phyloP scores from a whole-genome alignment of 495 filamentous ascomycete species.

The Letharia lupina region DNA sequence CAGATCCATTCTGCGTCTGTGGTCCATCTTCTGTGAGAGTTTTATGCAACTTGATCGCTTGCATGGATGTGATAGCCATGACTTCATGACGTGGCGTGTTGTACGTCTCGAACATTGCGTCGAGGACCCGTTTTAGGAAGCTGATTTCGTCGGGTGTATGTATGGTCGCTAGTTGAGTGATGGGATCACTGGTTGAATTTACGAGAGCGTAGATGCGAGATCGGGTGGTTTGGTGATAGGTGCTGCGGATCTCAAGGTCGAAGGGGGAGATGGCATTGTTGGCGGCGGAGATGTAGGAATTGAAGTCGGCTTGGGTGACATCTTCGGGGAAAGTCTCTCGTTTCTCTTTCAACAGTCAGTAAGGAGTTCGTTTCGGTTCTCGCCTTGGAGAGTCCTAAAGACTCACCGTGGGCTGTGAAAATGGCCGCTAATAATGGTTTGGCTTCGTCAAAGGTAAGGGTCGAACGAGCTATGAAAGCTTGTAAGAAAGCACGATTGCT shows the following conservation, averaged over 20 bases:
- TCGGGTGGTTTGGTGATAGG: conserved; percentile 51
- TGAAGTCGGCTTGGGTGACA: conserved; percentile 60
- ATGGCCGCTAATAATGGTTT: conserved; percentile 71
- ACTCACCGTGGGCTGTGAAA: conserved; percentile 45
- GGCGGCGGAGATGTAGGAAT: conserved; percentile 56
- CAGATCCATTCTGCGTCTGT: conserved; percentile 33
- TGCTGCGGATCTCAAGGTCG: conserved; percentile 78
- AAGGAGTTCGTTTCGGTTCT: background rate
- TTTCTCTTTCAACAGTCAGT: conserved; percentile 29
- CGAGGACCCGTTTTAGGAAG: conserved; percentile 79
- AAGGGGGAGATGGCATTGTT: conserved; percentile 66
- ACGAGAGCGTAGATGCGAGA: conserved; percentile 62
- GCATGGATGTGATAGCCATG: conserved; percentile 66
- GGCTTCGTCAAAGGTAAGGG: conserved; percentile 65
- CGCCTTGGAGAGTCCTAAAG: background rate
- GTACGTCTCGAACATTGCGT: conserved; percentile 83
- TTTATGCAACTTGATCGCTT: conserved; percentile 60
- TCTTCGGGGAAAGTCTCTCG: conserved; percentile 42
- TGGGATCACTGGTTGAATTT: conserved; percentile 76
- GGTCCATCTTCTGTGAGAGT: conserved; percentile 31
- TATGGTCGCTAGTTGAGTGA: conserved; percentile 81
- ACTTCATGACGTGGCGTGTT: conserved; percentile 70
- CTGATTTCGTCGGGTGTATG: conserved; percentile 78
- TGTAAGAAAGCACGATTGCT: conserved; percentile 89
- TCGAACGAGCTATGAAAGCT: conserved; percentile 70